Evolutionary conservation across 805 yeast species (phyloP).

Genomic region (Candida silvicultrix): DNA sequence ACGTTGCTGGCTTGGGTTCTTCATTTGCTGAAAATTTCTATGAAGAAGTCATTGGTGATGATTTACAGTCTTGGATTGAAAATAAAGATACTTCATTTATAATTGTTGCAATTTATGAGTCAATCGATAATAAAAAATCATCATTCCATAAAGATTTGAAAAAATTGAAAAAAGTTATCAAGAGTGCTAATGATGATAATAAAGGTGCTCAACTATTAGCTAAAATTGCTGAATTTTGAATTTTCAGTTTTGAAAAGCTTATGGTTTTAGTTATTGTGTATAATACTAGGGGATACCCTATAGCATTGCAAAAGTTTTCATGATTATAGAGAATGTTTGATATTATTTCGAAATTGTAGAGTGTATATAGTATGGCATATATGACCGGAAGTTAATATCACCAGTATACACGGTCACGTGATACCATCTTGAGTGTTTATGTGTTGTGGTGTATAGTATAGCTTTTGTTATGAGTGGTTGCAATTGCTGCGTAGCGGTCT

Average conservation of each 20-base stretch:
- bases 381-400: too few relatives aligned
- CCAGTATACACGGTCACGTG: too few relatives aligned
- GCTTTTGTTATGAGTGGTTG: too few relatives aligned
- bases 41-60: constrained; percentile 46
- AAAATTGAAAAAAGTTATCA: constrained; percentile 37
- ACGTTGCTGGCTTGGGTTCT: constrained; percentile 44
- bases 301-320: too few relatives aligned
- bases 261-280: too few relatives aligned
- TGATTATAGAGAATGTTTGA: too few relatives aligned
- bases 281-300: too few relatives aligned
- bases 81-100: constrained; percentile 71
- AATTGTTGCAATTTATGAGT: constrained; percentile 73
- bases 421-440: too few relatives aligned
- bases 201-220: constrained; percentile 58
- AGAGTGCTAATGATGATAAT: constrained; percentile 39
- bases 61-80: constrained; percentile 62
- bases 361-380: too few relatives aligned
- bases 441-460: too few relatives aligned
- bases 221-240: constrained; percentile 24
- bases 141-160: constrained; percentile 49
- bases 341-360: too few relatives aligned
- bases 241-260: not conserved
- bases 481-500: too few relatives aligned
- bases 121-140: constrained; percentile 40
- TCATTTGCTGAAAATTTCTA: constrained; percentile 53